Conservation (phyloP, 805 yeast species). For the Candida schatavii region DNA sequence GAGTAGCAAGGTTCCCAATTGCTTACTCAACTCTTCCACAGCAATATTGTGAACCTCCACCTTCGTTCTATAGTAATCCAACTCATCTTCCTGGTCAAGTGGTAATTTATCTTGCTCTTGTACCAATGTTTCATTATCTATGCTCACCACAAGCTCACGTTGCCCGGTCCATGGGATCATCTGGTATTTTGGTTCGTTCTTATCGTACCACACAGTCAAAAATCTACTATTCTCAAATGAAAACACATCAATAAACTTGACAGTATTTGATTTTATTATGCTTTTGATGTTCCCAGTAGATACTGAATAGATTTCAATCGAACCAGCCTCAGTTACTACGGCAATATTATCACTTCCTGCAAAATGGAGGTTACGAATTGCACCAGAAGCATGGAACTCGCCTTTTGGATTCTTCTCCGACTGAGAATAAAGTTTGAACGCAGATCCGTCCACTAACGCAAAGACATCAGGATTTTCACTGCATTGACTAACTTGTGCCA, state of each 20-base stretch:
- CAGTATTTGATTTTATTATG: slow-evolving; percentile 15
- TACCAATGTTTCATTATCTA: slow-evolving; percentile 5
- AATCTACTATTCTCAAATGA: slow-evolving; percentile 27
- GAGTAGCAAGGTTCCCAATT: slow-evolving; percentile 14
- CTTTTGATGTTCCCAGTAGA: slow-evolving; percentile 7
- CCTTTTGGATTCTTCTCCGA: background rate
- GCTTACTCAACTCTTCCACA: slow-evolving; percentile 18
- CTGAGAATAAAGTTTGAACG: background rate
- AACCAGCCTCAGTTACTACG: slow-evolving; percentile 28
- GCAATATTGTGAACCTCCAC: slow-evolving; percentile 20
- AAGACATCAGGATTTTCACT: slow-evolving; percentile 26
- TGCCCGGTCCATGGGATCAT: slow-evolving; percentile 12
- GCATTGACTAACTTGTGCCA: slow-evolving; percentile 34
- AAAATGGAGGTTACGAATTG: background rate
- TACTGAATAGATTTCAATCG: slow-evolving; percentile 22
- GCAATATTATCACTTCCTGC: slow-evolving; percentile 25
- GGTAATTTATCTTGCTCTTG: too few species aligned
- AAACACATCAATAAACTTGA: slow-evolving; percentile 20
- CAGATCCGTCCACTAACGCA: slow-evolving; percentile 22
- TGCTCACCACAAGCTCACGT: slow-evolving; percentile 7
- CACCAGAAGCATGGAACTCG: background rate
- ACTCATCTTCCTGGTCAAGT: slow-evolving; percentile 11
- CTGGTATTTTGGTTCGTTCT: slow-evolving; percentile 24
- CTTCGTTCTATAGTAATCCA: slow-evolving; percentile 14
- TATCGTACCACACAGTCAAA: slow-evolving; percentile 40